These are phyloP conservation scores for Saccharomyces eubayanus DNA, from an alignment of 805 yeast species.

Conservation along the genomic window DNA sequence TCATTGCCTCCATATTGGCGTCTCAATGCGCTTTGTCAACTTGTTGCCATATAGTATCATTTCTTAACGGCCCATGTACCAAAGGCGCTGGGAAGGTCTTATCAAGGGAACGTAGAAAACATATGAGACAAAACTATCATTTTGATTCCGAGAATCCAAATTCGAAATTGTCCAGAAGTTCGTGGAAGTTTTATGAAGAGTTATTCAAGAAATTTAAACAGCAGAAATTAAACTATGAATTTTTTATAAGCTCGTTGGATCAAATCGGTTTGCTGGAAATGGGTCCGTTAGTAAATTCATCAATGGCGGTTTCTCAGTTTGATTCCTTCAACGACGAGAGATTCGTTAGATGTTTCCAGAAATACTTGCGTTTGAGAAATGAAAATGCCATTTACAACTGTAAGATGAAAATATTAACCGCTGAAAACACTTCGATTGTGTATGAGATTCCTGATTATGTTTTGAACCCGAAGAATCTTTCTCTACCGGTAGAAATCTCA, in stretches of 20 bases:
- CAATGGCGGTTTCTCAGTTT: conserved; percentile 9
- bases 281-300: conserved; percentile 5
- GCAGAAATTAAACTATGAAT: conserved; percentile 1
- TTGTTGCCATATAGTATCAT: conserved; percentile 6
- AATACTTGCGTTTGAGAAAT: conserved; percentile 3
- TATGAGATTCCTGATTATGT: not conserved
- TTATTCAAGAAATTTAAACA: not conserved
- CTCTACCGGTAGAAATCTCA: not conserved
- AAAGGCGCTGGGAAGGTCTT: conserved; percentile 18
- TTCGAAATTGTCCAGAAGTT: not conserved
- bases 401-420: conserved; percentile 1
- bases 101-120: conserved; percentile 8
- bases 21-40: not conserved
- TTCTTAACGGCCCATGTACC: conserved; percentile 20
- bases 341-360: conserved; percentile 3
- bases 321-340: conserved; percentile 12
- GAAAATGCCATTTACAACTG: conserved; percentile 2
- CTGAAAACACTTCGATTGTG: not conserved
- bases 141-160: conserved; percentile 8
- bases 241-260: conserved; percentile 15
- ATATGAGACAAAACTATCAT: conserved; percentile 15
- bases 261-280: conserved; percentile 19
- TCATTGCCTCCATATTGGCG: conserved; percentile 9
- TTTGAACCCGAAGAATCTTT: not conserved
- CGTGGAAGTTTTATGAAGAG: conserved; percentile 8